phyloP scores from a whole-genome alignment of 192 early-diverging fungal genomes.

The Rhizophagus sp. region DNA sequence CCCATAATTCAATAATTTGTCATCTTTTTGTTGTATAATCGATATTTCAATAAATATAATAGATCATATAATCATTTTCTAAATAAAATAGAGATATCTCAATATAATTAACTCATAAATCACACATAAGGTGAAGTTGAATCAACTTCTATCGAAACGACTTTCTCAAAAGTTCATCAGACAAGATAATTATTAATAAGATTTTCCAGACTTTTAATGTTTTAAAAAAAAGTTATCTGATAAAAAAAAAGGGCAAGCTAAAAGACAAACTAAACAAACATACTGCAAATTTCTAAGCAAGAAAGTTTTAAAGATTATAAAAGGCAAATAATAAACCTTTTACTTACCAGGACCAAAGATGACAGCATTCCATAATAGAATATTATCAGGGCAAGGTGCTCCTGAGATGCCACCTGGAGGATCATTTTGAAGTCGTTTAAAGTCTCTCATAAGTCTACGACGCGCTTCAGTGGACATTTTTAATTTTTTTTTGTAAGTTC shows the following conservation, averaged over 20 bases:
- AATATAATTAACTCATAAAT: too few relatives aligned
- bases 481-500: background rate
- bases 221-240: background rate
- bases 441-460: conserved; percentile 96
- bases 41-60: background rate
- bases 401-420: conserved; percentile 88
- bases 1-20: too few relatives aligned
- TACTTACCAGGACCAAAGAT: conserved; percentile 87
- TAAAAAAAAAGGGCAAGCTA: background rate
- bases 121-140: background rate
- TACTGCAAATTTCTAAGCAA: too few relatives aligned
- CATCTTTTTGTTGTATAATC: too few relatives aligned
- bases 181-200: too few relatives aligned
- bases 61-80: background rate
- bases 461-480: conserved; percentile 92
- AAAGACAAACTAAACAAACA: background rate
- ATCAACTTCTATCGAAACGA: background rate
- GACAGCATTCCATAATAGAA: conserved; percentile 99
- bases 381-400: conserved; percentile 94
- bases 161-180: background rate
- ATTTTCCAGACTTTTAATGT: too few relatives aligned
- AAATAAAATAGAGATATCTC: too few relatives aligned
- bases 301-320: background rate
- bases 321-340: background rate
- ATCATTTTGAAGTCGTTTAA: conserved; percentile 93